Base-by-base conservation (phyloP, 129 eudicot genomes). In the Flaveria linearis region DNA sequence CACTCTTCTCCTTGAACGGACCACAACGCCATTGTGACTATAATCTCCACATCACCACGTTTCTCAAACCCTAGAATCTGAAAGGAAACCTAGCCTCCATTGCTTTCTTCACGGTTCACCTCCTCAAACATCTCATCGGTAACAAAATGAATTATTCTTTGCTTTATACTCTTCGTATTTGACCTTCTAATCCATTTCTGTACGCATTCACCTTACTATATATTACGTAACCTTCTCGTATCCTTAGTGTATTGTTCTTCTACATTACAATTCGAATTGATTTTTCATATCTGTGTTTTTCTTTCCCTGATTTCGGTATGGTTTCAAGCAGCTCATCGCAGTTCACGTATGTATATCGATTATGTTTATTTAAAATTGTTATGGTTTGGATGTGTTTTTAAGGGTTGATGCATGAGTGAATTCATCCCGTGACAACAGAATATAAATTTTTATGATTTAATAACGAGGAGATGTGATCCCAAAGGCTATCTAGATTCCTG, bases 91-190 rank as follows among this genome's bases (percentile, higher is more conserved):
- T 65, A 76, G 80, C 80, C 80, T 43, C 80, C 80, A 64, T 76
- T 51, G 74, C 80, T 68, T 76, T 64, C 49, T 62, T 75, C 79
- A 75, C 79, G 62, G 79, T 46, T 65, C 73, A 76, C 51, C 41
- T 69, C 74, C 79, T 73, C 83, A 80, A 51, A 52, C 58, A 80
- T 73, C 79, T 65, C 74, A 80, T 80, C 83, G 83, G 83, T 80
- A 80, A 39, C 20, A 64, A 22, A 49, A 45, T 63, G 28, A 30
- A 39, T 50, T 72, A 72, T 79, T 79, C 78, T 72, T 79, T 72
- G 42, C 82, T 79, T 78, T 79, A 79, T 62, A 71, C 83, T 64
- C 83, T 79, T 47, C 78, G 69, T 72, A 79, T 79, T 42, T 55
- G 74, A 79, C 78, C 83, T 72, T 80, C 83, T 80, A 63, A 80